Evolutionary conservation across 345 rosid species (phyloP).

Genomic region (Murraya koenigii): DNA sequence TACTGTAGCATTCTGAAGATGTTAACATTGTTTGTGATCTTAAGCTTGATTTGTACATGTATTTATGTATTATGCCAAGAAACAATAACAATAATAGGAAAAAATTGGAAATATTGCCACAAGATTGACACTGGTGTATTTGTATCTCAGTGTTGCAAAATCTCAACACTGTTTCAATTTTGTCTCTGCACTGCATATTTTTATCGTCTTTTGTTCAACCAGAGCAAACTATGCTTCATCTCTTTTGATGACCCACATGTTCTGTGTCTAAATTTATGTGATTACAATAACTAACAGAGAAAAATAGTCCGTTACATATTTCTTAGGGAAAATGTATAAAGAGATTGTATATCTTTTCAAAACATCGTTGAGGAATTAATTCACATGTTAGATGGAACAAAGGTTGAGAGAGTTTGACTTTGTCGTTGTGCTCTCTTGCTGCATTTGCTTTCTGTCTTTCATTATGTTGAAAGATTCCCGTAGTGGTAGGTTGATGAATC

Average conservation of each 20-base stretch:
- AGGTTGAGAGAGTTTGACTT: neutral
- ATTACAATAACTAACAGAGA: neutral
- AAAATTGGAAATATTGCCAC: neutral
- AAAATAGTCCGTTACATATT: neutral
- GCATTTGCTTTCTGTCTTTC: neutral
- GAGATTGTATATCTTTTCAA: neutral
- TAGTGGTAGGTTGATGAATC: neutral
- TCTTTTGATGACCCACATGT: neutral
- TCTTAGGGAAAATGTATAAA: neutral
- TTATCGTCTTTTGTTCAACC: neutral
- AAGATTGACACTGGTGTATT: neutral
- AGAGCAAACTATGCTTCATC: neutral
- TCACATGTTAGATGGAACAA: neutral
- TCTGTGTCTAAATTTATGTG: neutral
- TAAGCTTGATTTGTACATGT: neutral
- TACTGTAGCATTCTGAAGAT: neutral
- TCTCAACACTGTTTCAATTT: neutral
- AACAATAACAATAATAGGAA: neutral
- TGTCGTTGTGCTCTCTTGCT: too few relatives aligned
- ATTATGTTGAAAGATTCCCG: neutral
- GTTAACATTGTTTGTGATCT: neutral
- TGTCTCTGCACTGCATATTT: neutral
- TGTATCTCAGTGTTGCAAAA: neutral
- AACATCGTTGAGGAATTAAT: neutral
- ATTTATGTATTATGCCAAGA: neutral